Percentiles rank a stretch among this genome's conserved stretches.
These are phyloP conservation scores for Fomitopsis palustris DNA, from an alignment of 1,284 basidiomycete species.

Conservation along the genomic window DNA sequence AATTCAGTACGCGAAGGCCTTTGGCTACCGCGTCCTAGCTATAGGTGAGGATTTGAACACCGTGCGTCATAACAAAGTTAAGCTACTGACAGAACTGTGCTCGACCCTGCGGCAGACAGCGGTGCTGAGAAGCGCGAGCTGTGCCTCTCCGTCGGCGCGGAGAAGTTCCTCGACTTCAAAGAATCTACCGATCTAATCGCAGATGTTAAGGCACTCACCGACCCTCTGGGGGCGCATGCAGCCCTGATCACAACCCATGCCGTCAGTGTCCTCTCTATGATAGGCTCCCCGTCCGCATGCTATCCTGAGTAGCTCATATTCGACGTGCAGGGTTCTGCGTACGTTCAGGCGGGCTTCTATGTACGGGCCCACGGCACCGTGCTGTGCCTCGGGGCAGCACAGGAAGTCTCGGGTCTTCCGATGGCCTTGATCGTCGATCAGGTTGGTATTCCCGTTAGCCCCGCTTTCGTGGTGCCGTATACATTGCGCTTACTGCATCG, in stretches of 20 bases:
- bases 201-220: constrained; percentile 53
- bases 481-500: background rate
- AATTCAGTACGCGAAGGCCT: constrained; percentile 62
- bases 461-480: background rate
- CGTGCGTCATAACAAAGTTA: background rate
- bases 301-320: background rate
- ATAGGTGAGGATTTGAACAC: constrained; percentile 39
- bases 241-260: constrained; percentile 51
- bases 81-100: background rate
- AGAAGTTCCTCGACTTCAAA: constrained; percentile 72
- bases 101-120: constrained; percentile 40
- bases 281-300: background rate
- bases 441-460: constrained; percentile 5
- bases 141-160: constrained; percentile 58
- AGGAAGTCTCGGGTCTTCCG: constrained; percentile 55
- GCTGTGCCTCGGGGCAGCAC: constrained; percentile 69
- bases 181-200: constrained; percentile 43
- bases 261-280: constrained; percentile 13
- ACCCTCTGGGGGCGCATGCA: constrained; percentile 64
- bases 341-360: constrained; percentile 71
- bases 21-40: constrained; percentile 67
- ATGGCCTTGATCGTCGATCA: constrained; percentile 78
- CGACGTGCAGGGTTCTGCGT: constrained; percentile 46
- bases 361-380: constrained; percentile 60
- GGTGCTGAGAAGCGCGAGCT: constrained; percentile 63